Conservation (phyloP, 2,329 filamentous ascomycete genomes). For the Penicillium palitans region DNA sequence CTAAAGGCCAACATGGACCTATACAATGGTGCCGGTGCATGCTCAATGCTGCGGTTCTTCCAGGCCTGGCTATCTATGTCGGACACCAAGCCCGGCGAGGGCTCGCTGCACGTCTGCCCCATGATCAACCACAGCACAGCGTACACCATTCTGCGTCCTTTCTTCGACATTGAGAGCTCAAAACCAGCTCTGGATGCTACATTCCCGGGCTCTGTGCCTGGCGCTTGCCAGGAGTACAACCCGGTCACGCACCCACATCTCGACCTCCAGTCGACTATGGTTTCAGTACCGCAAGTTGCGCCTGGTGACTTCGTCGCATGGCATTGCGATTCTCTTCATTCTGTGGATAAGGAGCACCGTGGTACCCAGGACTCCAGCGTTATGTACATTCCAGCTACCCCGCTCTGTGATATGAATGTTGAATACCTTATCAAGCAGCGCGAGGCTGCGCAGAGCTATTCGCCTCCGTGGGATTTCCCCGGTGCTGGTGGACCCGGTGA, state of each 20-base stretch:
- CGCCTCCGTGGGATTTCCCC: conserved; percentile 69
- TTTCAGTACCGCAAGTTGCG: conserved; percentile 66
- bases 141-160: conserved; percentile 79
- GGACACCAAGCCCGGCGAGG: conserved; percentile 68
- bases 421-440: conserved; percentile 70
- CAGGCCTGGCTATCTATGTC: conserved; percentile 86
- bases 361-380: conserved; percentile 77
- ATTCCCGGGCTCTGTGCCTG: conserved; percentile 69
- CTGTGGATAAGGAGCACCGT: conserved; percentile 75
- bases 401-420: conserved; percentile 73
- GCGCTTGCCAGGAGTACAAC: conserved; percentile 68
- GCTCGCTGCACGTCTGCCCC: conserved; percentile 80
- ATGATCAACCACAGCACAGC: conserved; percentile 72
- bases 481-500: conserved; percentile 53
- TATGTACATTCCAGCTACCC: conserved; percentile 84
- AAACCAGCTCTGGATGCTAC: conserved; percentile 44
- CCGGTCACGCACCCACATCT: conserved; percentile 68
- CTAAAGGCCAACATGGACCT: conserved; percentile 69
- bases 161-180: conserved; percentile 63
- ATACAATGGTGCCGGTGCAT: conserved; percentile 78
- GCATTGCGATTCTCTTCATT: conserved; percentile 81
- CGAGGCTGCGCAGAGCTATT: conserved; percentile 67
- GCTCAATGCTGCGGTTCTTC: conserved; percentile 82
- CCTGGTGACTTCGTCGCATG: conserved; percentile 75
- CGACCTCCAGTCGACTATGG: conserved; percentile 66